Evolutionary conservation across 108 stramenopile genomes (phyloP), one percentile per base, ranked within the genome.

Genomic region (Nitzschia putrida): DNA sequence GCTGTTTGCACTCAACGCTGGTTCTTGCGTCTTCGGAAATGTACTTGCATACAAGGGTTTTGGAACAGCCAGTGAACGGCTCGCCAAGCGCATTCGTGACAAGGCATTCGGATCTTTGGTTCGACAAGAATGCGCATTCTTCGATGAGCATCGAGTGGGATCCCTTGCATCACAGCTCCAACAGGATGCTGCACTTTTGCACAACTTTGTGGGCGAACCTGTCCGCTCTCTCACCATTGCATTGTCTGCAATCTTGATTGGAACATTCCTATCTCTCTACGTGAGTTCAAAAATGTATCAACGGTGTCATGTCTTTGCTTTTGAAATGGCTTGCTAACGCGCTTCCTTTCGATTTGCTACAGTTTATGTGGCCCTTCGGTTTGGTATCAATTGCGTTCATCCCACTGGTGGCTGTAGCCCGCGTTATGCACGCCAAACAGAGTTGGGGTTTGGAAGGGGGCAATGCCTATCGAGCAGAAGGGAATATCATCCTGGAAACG

Each of bases 101-200:
- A 16, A 8, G 20, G 54, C 80, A 21, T 94, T 91, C 66, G 38
- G 72, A 2, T 29, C 83, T 26, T 67, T 94, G 64, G 37, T 89
- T 18, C 80, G 90, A 12, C 92, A 95, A 72, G 90, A 93, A 49
- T 86, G 90, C 64, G 85, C 84, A 53, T 95, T 93, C 52, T 95
- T 89, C 76, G 95, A 95, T 57, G 78, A 71, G 23, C 77, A 80
- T 59, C 80, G 85, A 38, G 83, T 79, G 23, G 95, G 95, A n/a
- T 92, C 91, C 51, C 59, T 95, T 7, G 75, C 89, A n/a, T 80
- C 76, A 23, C 84, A 91, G 21, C 64, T 95, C 26, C 72, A 76
- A 29, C 67, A 60, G 50, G 95, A 95, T 65, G 87, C 90, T 3
- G 65, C 85, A 0, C 59, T 90, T 9, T 42, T 95, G 11, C 90